A percentile compares a stretch with the other conserved stretches of the same genome.
Conservation (phyloP, 78 protist genomes). For the Mastigamoeba balamuthi region DNA sequence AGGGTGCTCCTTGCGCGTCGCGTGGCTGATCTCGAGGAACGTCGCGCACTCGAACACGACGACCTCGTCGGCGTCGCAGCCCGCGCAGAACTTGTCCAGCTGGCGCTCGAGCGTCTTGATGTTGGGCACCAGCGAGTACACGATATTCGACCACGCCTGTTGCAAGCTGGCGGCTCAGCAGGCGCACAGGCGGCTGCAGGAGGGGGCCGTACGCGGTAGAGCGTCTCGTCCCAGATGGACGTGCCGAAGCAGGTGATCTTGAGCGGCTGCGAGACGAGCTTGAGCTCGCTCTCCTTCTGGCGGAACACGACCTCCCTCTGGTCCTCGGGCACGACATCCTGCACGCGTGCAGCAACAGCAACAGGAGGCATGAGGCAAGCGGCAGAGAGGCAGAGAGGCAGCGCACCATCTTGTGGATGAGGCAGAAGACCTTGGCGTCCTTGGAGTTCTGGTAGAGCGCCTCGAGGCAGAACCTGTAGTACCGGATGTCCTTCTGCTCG, state of each 20-base stretch:
- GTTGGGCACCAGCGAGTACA: slow-evolving; percentile 86
- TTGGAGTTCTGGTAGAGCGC: slow-evolving; percentile 68
- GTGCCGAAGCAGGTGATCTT: slow-evolving; percentile 75
- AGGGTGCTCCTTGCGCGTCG: slow-evolving; percentile 45
- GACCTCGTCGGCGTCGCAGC: slow-evolving; percentile 58
- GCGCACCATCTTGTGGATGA: slow-evolving; percentile 97
- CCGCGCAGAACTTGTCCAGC: slow-evolving; percentile 64
- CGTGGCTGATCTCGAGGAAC: slow-evolving; percentile 77
- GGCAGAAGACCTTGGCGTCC: slow-evolving; percentile 78
- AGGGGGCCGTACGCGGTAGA: slow-evolving; percentile 58
- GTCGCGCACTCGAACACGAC: slow-evolving; percentile 86
- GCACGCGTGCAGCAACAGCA: too few species aligned
- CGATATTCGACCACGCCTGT: slow-evolving; percentile 87
- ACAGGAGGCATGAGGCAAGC: too few species aligned
- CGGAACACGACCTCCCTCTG: slow-evolving; percentile 47
- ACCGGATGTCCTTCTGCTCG: slow-evolving; percentile 71
- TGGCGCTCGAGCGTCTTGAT: slow-evolving; percentile 59
- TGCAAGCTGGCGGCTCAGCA: not conserved
- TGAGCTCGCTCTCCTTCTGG: slow-evolving; percentile 51
- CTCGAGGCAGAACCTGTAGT: slow-evolving; percentile 70
- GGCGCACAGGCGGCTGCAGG: too few species aligned
- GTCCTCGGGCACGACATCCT: slow-evolving; percentile 83
- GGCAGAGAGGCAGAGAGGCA: too few species aligned
- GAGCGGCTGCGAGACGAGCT: slow-evolving; percentile 48
- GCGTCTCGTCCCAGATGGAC: slow-evolving; percentile 96